These are phyloP conservation scores for Ceratocystis cubensis DNA, from an alignment of 2,329 filamentous ascomycete species.

Conservation along the genomic window DNA sequence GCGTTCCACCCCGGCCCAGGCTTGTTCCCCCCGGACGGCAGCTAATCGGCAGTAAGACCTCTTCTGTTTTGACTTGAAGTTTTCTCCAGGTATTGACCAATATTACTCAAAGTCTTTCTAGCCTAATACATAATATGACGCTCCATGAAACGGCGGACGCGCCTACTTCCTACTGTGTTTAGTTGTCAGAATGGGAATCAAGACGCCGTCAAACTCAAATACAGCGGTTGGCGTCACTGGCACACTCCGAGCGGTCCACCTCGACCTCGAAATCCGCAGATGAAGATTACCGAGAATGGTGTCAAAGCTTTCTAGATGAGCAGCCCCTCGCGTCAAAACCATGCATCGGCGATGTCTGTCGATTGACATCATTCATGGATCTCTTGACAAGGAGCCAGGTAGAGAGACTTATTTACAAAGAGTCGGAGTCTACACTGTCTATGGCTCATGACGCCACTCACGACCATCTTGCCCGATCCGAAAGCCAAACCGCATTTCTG, in stretches of 20 bases:
- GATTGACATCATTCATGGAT: neutral
- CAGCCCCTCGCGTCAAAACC: neutral
- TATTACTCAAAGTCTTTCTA: neutral
- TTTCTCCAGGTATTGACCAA: neutral
- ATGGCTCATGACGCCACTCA: neutral
- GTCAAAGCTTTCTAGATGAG: neutral
- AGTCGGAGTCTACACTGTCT: neutral
- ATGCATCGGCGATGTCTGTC: neutral
- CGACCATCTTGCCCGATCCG: neutral
- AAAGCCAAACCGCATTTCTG: neutral
- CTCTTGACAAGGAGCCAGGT: neutral
- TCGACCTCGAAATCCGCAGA: neutral
- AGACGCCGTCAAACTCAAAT: neutral
- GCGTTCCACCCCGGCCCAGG: neutral
- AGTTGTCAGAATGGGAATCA: conserved; percentile 2
- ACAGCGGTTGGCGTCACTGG: neutral
- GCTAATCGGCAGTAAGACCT: neutral
- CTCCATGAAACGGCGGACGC: neutral
- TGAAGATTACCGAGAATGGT: neutral
- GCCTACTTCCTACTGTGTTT: neutral
- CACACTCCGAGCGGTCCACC: too few relatives aligned
- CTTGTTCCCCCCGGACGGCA: neutral
- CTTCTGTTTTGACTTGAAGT: neutral
- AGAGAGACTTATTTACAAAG: neutral
- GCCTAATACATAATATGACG: neutral